Conservation (phyloP, 192 early-diverging fungal species). For the Backusella parvicylindrica region DNA sequence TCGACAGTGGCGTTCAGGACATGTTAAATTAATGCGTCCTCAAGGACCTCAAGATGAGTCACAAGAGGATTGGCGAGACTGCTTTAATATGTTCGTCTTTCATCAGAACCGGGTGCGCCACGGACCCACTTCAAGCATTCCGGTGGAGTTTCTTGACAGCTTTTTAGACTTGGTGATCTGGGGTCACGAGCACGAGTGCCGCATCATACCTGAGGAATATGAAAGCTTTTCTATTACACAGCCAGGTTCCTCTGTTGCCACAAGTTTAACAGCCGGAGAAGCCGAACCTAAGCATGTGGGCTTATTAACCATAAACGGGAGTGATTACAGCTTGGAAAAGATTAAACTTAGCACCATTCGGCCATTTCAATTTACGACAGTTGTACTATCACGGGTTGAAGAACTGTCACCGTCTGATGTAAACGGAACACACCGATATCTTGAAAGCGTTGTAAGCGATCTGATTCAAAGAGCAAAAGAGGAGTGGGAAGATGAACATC, state of each 20-base stretch:
- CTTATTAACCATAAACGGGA: conserved; percentile 60
- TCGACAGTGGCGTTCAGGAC: conserved; percentile 66
- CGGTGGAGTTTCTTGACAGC: conserved; percentile 76
- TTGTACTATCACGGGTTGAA: conserved; percentile 52
- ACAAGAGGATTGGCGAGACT: conserved; percentile 59
- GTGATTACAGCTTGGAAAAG: conserved; percentile 70
- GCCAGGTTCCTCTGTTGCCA: conserved; percentile 91
- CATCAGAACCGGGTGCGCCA: conserved; percentile 92
- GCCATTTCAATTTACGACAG: conserved; percentile 79
- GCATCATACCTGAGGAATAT: conserved; percentile 71
- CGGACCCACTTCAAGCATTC: conserved; percentile 82
- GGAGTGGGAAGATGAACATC: conserved; percentile 42
- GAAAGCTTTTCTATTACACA: conserved; percentile 80
- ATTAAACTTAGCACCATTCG: conserved; percentile 77
- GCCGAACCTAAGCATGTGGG: conserved; percentile 61
- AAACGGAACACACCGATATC: conserved; percentile 47
- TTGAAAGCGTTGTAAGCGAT: conserved; percentile 55
- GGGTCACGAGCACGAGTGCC: conserved; percentile 98
- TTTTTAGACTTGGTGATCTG: conserved; percentile 87
- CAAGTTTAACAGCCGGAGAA: conserved; percentile 83
- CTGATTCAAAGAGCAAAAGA: conserved; percentile 65
- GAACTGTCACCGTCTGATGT: conserved; percentile 52
- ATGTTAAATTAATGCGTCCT: conserved; percentile 73
- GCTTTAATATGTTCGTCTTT: conserved; percentile 83
- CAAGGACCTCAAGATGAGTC: conserved; percentile 37